A percentile compares a stretch with the other conserved stretches of the same genome.
Evolutionary conservation across 139 green algal genomes (phyloP).

Genomic region (Picochlorum costavermella): DNA sequence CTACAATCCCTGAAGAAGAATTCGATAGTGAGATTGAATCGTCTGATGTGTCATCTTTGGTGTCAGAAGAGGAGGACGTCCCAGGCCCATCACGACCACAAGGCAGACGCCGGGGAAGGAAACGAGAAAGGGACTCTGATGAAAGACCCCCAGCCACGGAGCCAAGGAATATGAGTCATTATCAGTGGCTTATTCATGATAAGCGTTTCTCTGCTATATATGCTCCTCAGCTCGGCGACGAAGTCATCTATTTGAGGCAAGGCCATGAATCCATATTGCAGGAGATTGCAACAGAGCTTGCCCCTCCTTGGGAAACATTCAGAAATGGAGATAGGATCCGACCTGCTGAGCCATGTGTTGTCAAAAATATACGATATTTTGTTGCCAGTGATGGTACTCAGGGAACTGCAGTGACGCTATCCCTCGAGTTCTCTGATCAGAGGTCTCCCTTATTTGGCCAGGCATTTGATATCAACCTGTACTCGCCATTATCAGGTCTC

Average conservation of each 20-base stretch:
- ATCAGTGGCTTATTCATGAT: slow-evolving; percentile 35
- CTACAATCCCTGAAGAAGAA: background rate
- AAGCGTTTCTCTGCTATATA: slow-evolving; percentile 34
- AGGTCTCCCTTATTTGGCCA: slow-evolving; percentile 12
- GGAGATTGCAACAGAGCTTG: slow-evolving; percentile 28
- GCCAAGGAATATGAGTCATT: slow-evolving; percentile 17
- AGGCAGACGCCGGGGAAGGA: slow-evolving; percentile 3
- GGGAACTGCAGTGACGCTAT: slow-evolving; percentile 13
- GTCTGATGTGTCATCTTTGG: background rate
- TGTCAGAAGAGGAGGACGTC: slow-evolving; percentile 2
- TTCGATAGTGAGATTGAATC: background rate
- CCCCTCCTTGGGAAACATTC: slow-evolving; percentile 28
- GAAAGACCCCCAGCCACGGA: slow-evolving; percentile 1
- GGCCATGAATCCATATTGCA: slow-evolving; percentile 35
- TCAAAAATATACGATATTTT: slow-evolving; percentile 39
- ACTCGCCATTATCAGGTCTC: slow-evolving; percentile 28
- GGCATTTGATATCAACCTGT: slow-evolving; percentile 45
- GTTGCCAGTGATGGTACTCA: slow-evolving; percentile 29
- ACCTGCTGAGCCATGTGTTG: slow-evolving; percentile 38
- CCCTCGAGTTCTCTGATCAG: slow-evolving; percentile 13
- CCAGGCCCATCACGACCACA: background rate
- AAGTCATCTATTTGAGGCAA: slow-evolving; percentile 56
- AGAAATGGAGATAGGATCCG: slow-evolving; percentile 23
- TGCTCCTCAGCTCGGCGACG: slow-evolving; percentile 55
- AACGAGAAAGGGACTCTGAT: background rate